A percentile compares a stretch with the other conserved stretches of the same genome.
Evolutionary conservation across 306 rosid species (phyloP).

Genomic region (Sicyos baderoa): DNA sequence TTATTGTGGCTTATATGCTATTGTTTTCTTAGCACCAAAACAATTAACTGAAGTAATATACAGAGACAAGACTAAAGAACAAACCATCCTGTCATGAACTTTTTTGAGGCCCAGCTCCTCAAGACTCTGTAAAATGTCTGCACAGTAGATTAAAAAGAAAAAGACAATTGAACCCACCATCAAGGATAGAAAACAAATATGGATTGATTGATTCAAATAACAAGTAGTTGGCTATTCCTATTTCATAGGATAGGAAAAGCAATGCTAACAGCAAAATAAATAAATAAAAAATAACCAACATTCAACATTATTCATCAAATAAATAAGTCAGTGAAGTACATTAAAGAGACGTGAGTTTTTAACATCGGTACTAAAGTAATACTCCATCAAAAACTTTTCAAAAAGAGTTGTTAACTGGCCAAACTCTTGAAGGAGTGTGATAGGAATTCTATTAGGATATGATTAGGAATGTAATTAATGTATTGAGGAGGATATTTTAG

Average conservation of each 20-base stretch:
- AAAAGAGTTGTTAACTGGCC: not conserved
- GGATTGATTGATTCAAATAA: not conserved
- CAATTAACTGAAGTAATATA: not conserved
- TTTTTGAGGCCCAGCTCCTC: constrained; percentile 83
- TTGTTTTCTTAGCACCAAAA: not conserved
- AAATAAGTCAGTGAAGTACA: not conserved
- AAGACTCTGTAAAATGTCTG: constrained; percentile 71
- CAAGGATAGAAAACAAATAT: not conserved
- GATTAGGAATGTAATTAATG: not conserved
- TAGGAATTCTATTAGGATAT: not conserved
- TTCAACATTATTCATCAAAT: not conserved
- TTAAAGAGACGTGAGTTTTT: not conserved
- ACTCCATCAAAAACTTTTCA: not conserved
- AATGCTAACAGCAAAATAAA: too few species aligned
- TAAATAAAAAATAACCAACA: too few species aligned
- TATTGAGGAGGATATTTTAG: not conserved
- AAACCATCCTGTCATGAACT: constrained; percentile 88
- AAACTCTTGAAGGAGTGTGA: not conserved
- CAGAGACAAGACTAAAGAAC: constrained; percentile 19
- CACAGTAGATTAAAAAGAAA: constrained; percentile 25
- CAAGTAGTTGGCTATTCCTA: not conserved
- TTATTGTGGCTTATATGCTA: not conserved
- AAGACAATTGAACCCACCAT: not conserved
- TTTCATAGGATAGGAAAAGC: too few species aligned
- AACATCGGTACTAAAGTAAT: not conserved